Conservation (phyloP, 352 stramenopile species). For the Pythium folliculosum region DNA sequence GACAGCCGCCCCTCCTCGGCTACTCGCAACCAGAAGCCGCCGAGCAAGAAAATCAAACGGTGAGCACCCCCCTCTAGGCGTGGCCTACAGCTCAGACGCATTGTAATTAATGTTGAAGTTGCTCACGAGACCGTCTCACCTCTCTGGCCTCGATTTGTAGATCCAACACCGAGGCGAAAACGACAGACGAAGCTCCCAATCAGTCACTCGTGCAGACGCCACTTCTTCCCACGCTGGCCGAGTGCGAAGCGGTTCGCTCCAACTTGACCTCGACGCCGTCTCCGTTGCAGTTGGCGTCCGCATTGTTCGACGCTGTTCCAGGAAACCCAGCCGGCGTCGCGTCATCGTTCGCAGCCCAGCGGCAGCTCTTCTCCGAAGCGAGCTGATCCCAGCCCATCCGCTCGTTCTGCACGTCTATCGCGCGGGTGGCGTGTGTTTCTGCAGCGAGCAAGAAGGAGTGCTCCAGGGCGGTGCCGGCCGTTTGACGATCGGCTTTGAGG, state of each 20-base stretch:
- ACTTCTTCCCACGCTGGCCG: conserved; percentile 11
- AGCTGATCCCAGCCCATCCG: conserved; percentile 1
- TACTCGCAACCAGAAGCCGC: background rate
- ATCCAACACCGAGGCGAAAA: background rate
- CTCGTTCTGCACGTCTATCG: conserved; percentile 9
- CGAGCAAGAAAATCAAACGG: conserved; percentile 12
- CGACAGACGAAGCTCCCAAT: background rate
- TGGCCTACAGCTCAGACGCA: background rate
- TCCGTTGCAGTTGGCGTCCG: conserved; percentile 13
- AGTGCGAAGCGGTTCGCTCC: conserved; percentile 6
- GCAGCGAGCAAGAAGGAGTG: too few species aligned
- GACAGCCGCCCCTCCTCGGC: background rate
- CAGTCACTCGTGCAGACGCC: background rate
- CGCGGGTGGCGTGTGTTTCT: background rate
- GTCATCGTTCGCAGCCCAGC: conserved; percentile 18
- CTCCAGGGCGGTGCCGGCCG: too few species aligned
- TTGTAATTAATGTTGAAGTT: conserved; percentile 9
- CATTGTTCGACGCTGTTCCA: conserved; percentile 4
- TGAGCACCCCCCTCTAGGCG: background rate
- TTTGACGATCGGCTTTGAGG: background rate
- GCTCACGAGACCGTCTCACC: background rate
- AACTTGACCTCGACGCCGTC: conserved; percentile 2
- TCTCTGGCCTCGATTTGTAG: background rate
- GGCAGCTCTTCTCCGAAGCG: conserved; percentile 13
- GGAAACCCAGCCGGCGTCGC: background rate